These are phyloP conservation scores for Zea luxurians DNA, from an alignment of 176 grass and related monocot species.

Conservation along the genomic window DNA sequence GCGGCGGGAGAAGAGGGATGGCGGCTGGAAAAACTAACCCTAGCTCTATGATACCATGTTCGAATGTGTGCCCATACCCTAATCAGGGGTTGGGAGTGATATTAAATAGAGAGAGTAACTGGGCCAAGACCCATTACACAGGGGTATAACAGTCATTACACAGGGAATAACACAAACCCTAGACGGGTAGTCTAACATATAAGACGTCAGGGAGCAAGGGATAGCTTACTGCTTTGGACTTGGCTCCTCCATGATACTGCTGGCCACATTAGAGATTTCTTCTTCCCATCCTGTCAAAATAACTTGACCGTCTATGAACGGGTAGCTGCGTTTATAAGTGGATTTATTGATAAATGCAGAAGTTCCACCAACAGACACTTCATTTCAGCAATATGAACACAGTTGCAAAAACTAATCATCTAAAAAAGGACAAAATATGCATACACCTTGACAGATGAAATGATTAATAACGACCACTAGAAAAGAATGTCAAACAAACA, in stretches of 20 bases:
- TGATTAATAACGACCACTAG: not conserved
- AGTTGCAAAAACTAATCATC: constrained; percentile 10
- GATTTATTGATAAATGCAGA: constrained; percentile 13
- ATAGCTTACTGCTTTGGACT: constrained; percentile 59
- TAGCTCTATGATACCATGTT: no score
- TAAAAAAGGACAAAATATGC: not conserved
- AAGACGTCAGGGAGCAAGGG: not conserved
- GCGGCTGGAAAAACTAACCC: no score
- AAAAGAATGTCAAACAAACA: not conserved
- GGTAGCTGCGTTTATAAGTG: constrained; percentile 41
- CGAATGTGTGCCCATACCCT: no score
- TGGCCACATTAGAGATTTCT: constrained; percentile 62
- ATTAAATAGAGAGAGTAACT: no score
- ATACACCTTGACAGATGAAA: not conserved
- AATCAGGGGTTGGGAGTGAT: no score
- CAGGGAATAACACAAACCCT: no score
- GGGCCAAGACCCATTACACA: no score
- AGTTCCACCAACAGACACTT: not conserved
- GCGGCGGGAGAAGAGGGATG: no score
- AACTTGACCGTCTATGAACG: constrained; percentile 47
- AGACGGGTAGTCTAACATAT: no score
- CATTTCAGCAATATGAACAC: not conserved
- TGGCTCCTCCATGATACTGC: constrained; percentile 63
- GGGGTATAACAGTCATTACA: no score
- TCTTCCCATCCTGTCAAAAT: constrained; percentile 78